phyloP scores from a whole-genome alignment of 2,329 filamentous ascomycete species.

The Fusarium dlaminii region DNA sequence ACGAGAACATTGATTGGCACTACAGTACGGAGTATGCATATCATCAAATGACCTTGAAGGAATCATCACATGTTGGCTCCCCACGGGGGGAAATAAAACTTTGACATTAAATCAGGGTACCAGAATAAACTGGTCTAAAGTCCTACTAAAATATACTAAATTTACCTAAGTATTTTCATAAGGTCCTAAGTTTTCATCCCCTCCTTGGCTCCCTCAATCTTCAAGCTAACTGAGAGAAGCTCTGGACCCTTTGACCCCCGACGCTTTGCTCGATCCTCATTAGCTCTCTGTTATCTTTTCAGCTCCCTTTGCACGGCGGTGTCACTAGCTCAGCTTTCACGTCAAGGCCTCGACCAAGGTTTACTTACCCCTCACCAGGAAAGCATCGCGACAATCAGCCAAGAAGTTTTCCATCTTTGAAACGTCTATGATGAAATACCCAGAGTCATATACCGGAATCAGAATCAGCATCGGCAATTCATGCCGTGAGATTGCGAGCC shows the following conservation, averaged over 20 bases:
- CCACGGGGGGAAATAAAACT: background rate
- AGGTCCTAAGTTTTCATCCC: background rate
- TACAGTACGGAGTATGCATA: conserved; percentile 2
- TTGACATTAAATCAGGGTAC: background rate
- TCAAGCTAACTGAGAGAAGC: background rate
- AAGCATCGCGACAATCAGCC: background rate
- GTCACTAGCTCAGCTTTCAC: conserved; percentile 17
- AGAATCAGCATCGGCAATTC: background rate
- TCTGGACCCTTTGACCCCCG: background rate
- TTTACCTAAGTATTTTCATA: background rate
- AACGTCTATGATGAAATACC: conserved; percentile 19
- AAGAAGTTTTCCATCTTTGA: background rate
- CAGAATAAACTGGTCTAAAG: background rate
- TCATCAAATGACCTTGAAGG: background rate
- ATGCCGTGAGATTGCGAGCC: background rate
- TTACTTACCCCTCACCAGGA: background rate
- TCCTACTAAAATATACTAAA: background rate
- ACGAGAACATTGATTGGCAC: background rate
- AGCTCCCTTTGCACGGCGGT: conserved; percentile 20
- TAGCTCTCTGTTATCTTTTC: conserved; percentile 15
- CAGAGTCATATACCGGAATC: background rate
- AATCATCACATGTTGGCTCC: background rate
- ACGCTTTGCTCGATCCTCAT: conserved; percentile 13
- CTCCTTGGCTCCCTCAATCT: conserved; percentile 19
- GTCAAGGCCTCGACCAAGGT: background rate